Evolutionary conservation across 768 basidiomycete species (phyloP).

Genomic region (Lepiota brunneoincarnata): DNA sequence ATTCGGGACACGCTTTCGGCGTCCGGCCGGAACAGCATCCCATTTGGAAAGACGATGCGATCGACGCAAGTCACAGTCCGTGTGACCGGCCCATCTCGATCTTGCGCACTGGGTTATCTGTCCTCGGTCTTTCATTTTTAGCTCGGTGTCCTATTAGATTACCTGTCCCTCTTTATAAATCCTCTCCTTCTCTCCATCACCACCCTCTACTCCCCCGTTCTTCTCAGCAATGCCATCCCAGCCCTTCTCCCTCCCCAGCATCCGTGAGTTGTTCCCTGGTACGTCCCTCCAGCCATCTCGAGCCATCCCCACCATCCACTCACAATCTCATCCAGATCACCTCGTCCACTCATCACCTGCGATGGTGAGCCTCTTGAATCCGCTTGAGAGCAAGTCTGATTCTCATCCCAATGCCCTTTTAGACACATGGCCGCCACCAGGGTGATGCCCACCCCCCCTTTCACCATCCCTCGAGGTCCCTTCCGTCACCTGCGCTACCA

Average conservation of each 20-base stretch:
- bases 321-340: conserved; percentile 16
- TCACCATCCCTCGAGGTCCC: background rate
- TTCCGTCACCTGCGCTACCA: background rate
- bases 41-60: conserved; percentile 7
- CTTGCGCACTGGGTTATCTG: background rate
- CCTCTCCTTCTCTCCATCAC: background rate
- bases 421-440: background rate
- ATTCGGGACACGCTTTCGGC: conserved; percentile 10
- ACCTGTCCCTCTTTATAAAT: conserved; percentile 7
- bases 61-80: conserved; percentile 8
- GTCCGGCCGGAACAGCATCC: conserved; percentile 9
- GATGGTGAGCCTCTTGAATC: background rate
- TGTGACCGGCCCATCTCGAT: conserved; percentile 10
- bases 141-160: conserved; percentile 11
- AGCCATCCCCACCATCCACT: background rate
- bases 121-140: conserved; percentile 9
- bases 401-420: too few relatives aligned
- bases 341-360: conserved; percentile 10
- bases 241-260: conserved; percentile 41
- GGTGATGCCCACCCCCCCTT: background rate
- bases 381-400: too few relatives aligned
- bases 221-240: conserved; percentile 4
- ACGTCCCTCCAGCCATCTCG: conserved; percentile 8
- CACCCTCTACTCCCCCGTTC: background rate
- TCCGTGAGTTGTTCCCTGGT: conserved; percentile 58